These are phyloP conservation scores for Lipomyces starkeyi DNA, from an alignment of 805 yeast species.

Conservation along the genomic window DNA sequence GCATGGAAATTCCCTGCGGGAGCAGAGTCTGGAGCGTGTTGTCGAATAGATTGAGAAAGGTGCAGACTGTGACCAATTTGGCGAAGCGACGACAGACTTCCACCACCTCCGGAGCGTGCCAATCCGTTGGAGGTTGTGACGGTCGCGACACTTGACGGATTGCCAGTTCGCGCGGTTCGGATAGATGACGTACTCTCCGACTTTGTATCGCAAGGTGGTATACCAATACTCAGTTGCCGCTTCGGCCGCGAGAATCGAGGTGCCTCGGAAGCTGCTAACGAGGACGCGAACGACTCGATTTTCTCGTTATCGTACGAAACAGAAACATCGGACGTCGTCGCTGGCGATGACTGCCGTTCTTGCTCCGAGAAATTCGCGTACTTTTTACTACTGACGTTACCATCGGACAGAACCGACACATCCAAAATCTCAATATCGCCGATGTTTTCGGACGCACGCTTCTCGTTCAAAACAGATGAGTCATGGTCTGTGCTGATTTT, in stretches of 20 bases:
- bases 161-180: neutral
- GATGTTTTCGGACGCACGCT: neutral
- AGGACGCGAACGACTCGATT: neutral
- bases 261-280: neutral
- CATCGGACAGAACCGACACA: neutral
- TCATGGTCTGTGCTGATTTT: neutral
- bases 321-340: neutral
- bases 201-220: neutral
- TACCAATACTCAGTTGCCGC: neutral
- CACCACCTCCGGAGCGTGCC: neutral
- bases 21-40: neutral
- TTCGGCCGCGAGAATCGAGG: conserved; percentile 5
- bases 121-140: neutral
- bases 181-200: neutral
- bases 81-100: conserved; percentile 16
- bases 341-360: neutral
- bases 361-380: neutral
- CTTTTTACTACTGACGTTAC: neutral
- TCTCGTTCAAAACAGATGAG: neutral
- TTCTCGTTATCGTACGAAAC: neutral
- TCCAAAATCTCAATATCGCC: neutral
- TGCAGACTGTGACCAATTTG: conserved; percentile 16
- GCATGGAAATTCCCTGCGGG: neutral
- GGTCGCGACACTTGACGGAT: neutral
- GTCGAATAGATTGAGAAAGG: conserved; percentile 9